These are phyloP conservation scores for Nidularia pulvinata DNA, from an alignment of 768 basidiomycete genomes.

Conservation along the genomic window DNA sequence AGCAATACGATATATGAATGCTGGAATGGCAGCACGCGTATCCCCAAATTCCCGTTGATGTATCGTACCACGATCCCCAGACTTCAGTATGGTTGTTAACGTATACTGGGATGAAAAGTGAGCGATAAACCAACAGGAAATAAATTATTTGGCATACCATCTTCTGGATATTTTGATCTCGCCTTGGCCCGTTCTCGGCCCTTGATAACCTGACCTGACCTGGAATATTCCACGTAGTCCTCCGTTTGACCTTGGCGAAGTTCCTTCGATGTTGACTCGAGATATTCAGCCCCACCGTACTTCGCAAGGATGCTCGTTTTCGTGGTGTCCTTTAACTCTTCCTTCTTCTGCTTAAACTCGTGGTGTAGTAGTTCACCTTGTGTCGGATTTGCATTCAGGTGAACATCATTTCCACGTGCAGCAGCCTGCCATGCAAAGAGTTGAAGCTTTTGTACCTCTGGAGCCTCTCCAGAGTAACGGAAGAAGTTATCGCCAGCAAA, in stretches of 20 bases:
- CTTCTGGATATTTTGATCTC: constrained; percentile 94
- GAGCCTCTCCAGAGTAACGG: constrained; percentile 90
- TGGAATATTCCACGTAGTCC: constrained; percentile 96
- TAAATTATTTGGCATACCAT: constrained; percentile 54
- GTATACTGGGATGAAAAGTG: constrained; percentile 51
- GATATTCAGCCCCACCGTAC: constrained; percentile 94
- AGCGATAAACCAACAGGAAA: too few relatives aligned
- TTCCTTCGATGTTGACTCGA: constrained; percentile 89
- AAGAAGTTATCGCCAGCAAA: constrained; percentile 99
- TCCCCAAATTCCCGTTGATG: constrained; percentile 77
- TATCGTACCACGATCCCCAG: constrained; percentile 98
- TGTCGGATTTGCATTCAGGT: constrained; percentile 95
- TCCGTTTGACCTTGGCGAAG: constrained; percentile 96
- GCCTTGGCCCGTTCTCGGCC: constrained; percentile 89
- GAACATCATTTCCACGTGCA: constrained; percentile 91
- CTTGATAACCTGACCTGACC: constrained; percentile 88
- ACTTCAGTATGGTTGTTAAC: constrained; percentile 93
- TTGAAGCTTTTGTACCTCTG: constrained; percentile 89
- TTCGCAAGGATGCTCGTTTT: constrained; percentile 89
- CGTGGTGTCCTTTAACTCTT: constrained; percentile 82
- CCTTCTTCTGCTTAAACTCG: constrained; percentile 93
- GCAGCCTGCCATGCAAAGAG: constrained; percentile 98
- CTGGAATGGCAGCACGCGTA: constrained; percentile 93
- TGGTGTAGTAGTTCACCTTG: constrained; percentile 91
- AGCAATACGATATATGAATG: constrained; percentile 88